These are phyloP conservation scores for Tylopilus sp. DNA, from an alignment of 768 basidiomycete genomes.

Conservation along the genomic window DNA sequence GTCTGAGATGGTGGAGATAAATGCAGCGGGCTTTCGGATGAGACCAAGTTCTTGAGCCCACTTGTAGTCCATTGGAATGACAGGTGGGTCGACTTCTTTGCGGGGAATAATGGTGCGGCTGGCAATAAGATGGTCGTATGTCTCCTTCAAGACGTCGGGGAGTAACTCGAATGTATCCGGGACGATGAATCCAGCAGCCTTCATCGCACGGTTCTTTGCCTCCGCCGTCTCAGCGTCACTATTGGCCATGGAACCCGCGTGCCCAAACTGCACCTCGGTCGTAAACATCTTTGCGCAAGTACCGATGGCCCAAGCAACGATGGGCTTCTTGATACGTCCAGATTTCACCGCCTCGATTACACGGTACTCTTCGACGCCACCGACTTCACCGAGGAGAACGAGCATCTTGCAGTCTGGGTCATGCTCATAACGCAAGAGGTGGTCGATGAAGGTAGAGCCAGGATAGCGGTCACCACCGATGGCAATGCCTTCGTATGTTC, in stretches of 20 bases:
- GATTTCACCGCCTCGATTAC: constrained; percentile 96
- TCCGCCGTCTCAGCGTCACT: constrained; percentile 97
- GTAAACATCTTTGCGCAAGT: constrained; percentile 99
- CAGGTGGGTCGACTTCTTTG: constrained; percentile 83
- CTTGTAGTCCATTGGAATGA: constrained; percentile 99
- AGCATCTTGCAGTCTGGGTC: constrained; percentile 99
- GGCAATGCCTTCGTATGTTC: constrained; percentile 99
- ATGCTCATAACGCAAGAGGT: constrained; percentile 93
- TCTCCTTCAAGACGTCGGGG: constrained; percentile 76
- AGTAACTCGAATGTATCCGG: constrained; percentile 98
- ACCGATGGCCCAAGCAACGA: constrained; percentile 99
- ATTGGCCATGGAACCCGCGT: constrained; percentile 98
- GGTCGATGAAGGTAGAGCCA: constrained; percentile 98
- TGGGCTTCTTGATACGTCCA: constrained; percentile 94
- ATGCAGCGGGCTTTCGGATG: constrained; percentile 97
- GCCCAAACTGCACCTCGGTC: constrained; percentile 98
- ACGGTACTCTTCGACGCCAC: constrained; percentile 98
- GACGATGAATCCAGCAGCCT: constrained; percentile 91
- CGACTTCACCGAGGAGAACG: constrained; percentile 96
- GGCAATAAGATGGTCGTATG: constrained; percentile 78
- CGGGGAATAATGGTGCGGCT: constrained; percentile 64
- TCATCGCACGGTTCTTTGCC: constrained; percentile 96
- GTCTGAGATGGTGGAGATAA: constrained; percentile 99
- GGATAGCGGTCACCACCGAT: constrained; percentile 99
- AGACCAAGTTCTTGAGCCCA: constrained; percentile 99